Conservation (phyloP, 1,284 basidiomycete species). For the Sporisorium iseilematis-ciliati region DNA sequence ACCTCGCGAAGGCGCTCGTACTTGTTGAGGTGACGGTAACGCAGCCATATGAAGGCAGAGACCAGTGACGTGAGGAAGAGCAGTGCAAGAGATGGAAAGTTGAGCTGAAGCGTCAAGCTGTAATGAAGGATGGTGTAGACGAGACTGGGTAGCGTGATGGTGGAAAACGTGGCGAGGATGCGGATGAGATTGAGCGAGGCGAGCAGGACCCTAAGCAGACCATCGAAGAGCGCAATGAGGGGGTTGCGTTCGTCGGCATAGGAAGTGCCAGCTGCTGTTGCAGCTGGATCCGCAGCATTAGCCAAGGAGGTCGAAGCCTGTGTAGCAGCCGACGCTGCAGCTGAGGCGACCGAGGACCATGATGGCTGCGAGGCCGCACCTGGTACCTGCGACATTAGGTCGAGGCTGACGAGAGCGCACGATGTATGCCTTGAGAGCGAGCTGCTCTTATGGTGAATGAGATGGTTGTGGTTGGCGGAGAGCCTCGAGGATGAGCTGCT, state of each 20-base stretch:
- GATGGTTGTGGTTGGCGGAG: background rate
- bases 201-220: slow-evolving; percentile 53
- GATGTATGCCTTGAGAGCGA: background rate
- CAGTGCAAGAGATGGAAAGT: slow-evolving; percentile 62
- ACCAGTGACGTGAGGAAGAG: slow-evolving; percentile 53
- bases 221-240: slow-evolving; percentile 52
- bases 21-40: slow-evolving; percentile 66
- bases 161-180: slow-evolving; percentile 56
- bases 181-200: slow-evolving; percentile 62
- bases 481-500: background rate
- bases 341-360: slow-evolving; percentile 26
- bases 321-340: slow-evolving; percentile 16
- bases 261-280: slow-evolving; percentile 4
- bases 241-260: slow-evolving; percentile 48
- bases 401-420: slow-evolving; percentile 5
- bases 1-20: slow-evolving; percentile 66
- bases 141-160: slow-evolving; percentile 63
- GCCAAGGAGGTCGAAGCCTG: slow-evolving; percentile 14
- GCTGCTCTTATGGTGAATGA: background rate
- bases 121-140: slow-evolving; percentile 65
- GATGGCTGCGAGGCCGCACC: slow-evolving; percentile 24
- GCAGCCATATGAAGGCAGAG: slow-evolving; percentile 70
- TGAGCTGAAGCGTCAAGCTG: slow-evolving; percentile 67
- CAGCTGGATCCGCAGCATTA: slow-evolving; percentile 13
- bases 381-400: slow-evolving; percentile 40